Evolutionary conservation across 352 stramenopile species (phyloP).

Genomic region (Globisporangium spinosum): DNA sequence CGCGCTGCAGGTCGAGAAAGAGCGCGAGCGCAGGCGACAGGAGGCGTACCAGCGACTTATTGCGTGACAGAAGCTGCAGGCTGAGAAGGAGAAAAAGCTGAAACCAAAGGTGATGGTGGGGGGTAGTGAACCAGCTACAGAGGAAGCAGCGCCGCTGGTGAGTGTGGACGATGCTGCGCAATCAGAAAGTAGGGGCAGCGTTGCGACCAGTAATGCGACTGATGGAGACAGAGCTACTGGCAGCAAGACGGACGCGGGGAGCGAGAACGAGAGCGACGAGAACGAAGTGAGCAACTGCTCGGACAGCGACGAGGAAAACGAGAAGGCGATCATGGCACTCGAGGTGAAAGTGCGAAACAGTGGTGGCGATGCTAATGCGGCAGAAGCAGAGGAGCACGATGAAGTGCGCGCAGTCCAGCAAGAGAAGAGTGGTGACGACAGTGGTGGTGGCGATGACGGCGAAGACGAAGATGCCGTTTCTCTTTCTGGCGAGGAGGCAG

Average conservation of each 20-base stretch:
- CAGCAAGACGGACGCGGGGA: slow-evolving; percentile 5
- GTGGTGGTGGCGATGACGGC: background rate
- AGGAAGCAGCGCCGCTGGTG: background rate
- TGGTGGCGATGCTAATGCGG: background rate
- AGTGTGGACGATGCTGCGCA: background rate
- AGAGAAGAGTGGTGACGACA: background rate
- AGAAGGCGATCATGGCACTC: slow-evolving; percentile 51
- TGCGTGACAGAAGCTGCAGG: slow-evolving; percentile 51
- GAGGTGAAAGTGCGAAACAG: slow-evolving; percentile 20
- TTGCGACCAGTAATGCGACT: background rate
- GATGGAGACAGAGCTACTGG: background rate
- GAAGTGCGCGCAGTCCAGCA: background rate
- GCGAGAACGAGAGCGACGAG: slow-evolving; percentile 38
- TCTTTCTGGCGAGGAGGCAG: background rate
- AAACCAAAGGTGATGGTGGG: background rate
- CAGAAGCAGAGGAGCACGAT: slow-evolving; percentile 1
- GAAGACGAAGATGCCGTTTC: background rate
- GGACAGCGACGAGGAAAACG: slow-evolving; percentile 49
- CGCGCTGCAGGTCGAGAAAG: slow-evolving; percentile 28
- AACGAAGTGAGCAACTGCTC: slow-evolving; percentile 76
- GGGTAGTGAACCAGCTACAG: background rate
- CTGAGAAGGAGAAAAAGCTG: slow-evolving; percentile 21
- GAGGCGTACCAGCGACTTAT: slow-evolving; percentile 58
- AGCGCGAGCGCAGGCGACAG: slow-evolving; percentile 46
- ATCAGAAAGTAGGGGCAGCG: background rate